Conservation (phyloP, 192 early-diverging fungal genomes). For the Dissophora ornata region DNA sequence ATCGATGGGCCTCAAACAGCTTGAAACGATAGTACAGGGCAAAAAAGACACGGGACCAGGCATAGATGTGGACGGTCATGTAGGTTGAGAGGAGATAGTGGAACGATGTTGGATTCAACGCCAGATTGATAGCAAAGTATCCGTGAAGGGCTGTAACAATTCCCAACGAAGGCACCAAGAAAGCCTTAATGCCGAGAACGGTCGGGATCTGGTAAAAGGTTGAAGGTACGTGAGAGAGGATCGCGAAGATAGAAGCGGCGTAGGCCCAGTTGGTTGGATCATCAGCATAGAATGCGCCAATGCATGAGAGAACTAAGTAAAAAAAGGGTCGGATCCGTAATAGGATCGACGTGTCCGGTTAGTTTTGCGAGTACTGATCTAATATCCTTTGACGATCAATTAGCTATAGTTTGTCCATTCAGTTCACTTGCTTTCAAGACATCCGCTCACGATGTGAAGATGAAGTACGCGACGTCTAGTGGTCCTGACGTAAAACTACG, state of each 20-base stretch:
- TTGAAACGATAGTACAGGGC: constrained; percentile 49
- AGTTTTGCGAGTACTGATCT: too few species aligned
- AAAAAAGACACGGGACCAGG: constrained; percentile 54
- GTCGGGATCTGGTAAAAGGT: constrained; percentile 53
- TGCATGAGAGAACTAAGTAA: constrained; percentile 38
- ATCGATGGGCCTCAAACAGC: constrained; percentile 38
- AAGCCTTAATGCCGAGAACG: constrained; percentile 49
- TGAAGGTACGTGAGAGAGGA: constrained; percentile 38
- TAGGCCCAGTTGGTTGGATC: constrained; percentile 46
- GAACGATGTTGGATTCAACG: constrained; percentile 38
- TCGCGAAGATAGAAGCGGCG: constrained; percentile 22
- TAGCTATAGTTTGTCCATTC: too few species aligned
- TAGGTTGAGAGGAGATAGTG: constrained; percentile 47
- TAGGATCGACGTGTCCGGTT: too few species aligned
- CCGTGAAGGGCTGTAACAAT: constrained; percentile 43
- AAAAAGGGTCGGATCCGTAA: not conserved
- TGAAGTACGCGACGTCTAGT: constrained; percentile 34
- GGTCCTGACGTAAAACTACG: constrained; percentile 43
- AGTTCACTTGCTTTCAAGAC: constrained; percentile 44
- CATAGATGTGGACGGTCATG: constrained; percentile 53
- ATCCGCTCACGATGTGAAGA: constrained; percentile 41
- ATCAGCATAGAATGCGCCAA: constrained; percentile 40
- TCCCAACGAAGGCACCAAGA: constrained; percentile 34
- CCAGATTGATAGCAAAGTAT: constrained; percentile 46
- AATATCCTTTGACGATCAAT: too few species aligned